phyloP scores from a whole-genome alignment of 805 yeast genomes.

The Kockiozyma suomiensis region DNA sequence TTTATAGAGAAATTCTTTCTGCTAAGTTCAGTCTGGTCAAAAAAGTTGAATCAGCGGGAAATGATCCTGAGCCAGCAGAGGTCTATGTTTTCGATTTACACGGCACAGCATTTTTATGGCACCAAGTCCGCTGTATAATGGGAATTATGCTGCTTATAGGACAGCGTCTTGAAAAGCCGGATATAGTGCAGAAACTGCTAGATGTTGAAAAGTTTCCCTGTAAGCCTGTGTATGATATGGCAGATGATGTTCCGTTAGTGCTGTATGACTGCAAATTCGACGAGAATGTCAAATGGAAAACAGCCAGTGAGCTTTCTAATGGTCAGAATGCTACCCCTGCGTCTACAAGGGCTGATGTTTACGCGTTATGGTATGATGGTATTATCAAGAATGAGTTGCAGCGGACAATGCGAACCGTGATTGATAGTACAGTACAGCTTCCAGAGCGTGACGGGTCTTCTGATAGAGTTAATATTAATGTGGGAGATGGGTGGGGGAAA shows the following conservation, averaged over 20 bases:
- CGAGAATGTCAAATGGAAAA: conserved; percentile 44
- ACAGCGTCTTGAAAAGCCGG: conserved; percentile 67
- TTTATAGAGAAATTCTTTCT: conserved; percentile 60
- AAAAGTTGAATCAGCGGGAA: conserved; percentile 3
- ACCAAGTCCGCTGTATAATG: conserved; percentile 95
- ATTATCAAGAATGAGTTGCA: conserved; percentile 60
- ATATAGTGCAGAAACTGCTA: conserved; percentile 59
- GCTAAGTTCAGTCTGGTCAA: conserved; percentile 51
- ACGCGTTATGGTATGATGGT: conserved; percentile 57
- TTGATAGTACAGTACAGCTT: conserved; percentile 4
- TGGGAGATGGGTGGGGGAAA: conserved; percentile 80
- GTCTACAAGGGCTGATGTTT: conserved; percentile 33
- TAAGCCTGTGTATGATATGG: conserved; percentile 85
- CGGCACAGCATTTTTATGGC: conserved; percentile 96
- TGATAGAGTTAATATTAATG: conserved; percentile 46
- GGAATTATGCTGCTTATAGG: conserved; percentile 81
- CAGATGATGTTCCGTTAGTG: conserved; percentile 83
- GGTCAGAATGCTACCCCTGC: conserved; percentile 15
- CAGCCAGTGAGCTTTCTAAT: conserved; percentile 55
- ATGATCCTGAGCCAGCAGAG: conserved; percentile 48
- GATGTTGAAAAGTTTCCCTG: conserved; percentile 59
- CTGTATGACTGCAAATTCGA: conserved; percentile 81
- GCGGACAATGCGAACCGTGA: conserved; percentile 50
- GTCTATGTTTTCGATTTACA: conserved; percentile 71
- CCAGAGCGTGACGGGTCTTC: background rate